Conservation (phyloP, 768 basidiomycete genomes). For the Mycena belliarum region DNA sequence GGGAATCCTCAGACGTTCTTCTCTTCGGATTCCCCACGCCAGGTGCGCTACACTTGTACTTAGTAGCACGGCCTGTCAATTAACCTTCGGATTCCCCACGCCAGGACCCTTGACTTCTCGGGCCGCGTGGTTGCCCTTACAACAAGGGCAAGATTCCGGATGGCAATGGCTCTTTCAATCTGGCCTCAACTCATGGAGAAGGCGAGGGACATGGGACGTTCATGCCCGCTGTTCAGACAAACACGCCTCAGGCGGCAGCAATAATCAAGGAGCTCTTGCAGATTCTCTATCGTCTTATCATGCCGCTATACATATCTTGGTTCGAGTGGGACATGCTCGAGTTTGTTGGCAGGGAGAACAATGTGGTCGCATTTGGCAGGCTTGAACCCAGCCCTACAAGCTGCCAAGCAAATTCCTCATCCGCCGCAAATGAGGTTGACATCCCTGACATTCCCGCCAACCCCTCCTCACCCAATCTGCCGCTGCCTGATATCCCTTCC, state of each 20-base stretch:
- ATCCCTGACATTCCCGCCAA: not conserved
- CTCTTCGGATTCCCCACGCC: no score
- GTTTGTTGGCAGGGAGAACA: conserved; percentile 2
- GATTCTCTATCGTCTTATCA: conserved; percentile 7
- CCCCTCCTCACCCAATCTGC: no score
- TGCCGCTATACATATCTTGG: conserved; percentile 13
- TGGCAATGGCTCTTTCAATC: conserved; percentile 13
- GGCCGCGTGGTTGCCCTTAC: no score
- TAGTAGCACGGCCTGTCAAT: no score
- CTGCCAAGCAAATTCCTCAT: conserved; percentile 9
- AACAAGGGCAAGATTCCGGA: not conserved
- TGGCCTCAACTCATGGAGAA: conserved; percentile 14
- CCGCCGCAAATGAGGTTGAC: not conserved
- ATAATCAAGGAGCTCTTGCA: not conserved
- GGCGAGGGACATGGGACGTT: conserved; percentile 12
- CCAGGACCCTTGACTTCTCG: no score
- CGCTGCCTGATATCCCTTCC: no score
- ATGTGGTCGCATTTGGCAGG: conserved; percentile 18
- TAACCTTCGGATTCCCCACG: no score
- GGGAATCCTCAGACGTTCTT: no score
- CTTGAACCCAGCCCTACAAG: conserved; percentile 4
- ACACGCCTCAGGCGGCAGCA: not conserved
- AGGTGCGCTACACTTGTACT: no score
- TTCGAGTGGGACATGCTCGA: conserved; percentile 18
- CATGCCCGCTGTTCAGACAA: conserved; percentile 15